Conservation (phyloP, 768 basidiomycete genomes). For the Lentinula edodes region DNA sequence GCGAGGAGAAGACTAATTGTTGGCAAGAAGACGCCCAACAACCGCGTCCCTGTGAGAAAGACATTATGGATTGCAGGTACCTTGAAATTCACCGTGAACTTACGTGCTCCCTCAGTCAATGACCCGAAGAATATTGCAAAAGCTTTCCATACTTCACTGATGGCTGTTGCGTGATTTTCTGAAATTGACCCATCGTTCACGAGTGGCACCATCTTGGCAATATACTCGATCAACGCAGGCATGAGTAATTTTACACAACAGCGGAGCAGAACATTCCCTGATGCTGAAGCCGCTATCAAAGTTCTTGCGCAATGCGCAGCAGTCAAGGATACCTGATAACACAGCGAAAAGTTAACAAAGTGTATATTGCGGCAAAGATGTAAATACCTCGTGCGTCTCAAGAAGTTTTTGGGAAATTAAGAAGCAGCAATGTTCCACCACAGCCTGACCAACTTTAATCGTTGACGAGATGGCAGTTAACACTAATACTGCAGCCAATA, state of each 20-base stretch:
- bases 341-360: neutral
- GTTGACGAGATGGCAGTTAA: constrained; percentile 71
- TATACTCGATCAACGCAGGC: constrained; percentile 76
- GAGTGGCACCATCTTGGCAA: constrained; percentile 61
- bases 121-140: constrained; percentile 60
- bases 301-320: constrained; percentile 91
- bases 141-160: constrained; percentile 80
- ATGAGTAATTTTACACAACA: constrained; percentile 69
- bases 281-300: constrained; percentile 63
- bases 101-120: constrained; percentile 57
- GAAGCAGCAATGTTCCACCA: constrained; percentile 82
- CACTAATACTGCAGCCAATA: constrained; percentile 80
- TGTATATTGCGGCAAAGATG: neutral
- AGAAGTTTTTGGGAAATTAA: constrained; percentile 76
- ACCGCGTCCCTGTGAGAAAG: constrained; percentile 46
- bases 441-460: constrained; percentile 62
- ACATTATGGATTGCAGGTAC: constrained; percentile 6
- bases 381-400: constrained; percentile 58
- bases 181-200: constrained; percentile 52
- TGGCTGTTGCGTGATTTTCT: constrained; percentile 53
- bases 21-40: constrained; percentile 71
- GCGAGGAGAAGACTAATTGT: constrained; percentile 68
- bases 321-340: constrained; percentile 65
- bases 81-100: constrained; percentile 20
- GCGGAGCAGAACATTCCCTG: constrained; percentile 61